Evolutionary conservation across 371 early-diverging fungal genomes (phyloP).

Genomic region (Mucor racemosus): DNA sequence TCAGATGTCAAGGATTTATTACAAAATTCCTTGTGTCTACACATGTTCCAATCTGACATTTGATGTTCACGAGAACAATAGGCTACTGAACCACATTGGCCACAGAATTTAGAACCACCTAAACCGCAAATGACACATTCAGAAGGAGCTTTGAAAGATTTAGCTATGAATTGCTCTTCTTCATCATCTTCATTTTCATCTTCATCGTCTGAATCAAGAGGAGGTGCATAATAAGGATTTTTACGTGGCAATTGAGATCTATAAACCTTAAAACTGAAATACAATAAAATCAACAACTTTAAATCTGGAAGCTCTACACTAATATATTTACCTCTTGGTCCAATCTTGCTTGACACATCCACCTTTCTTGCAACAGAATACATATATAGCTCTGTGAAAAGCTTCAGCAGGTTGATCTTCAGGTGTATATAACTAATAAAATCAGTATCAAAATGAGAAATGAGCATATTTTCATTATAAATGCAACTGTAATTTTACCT

Average conservation of each 20-base stretch:
- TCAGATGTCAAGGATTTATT: conserved; percentile 28
- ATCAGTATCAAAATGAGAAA: background rate
- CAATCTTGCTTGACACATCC: conserved; percentile 73
- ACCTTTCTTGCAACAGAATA: conserved; percentile 90
- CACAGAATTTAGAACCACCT: conserved; percentile 79
- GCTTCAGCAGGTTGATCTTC: conserved; percentile 89
- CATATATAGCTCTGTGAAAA: conserved; percentile 87
- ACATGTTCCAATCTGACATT: conserved; percentile 79
- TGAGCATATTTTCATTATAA: background rate
- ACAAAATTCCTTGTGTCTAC: conserved; percentile 77
- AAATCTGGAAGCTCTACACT: no score
- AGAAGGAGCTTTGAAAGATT: conserved; percentile 41
- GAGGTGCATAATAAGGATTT: conserved; percentile 72
- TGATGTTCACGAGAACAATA: conserved; percentile 93
- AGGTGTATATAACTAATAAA: conserved; percentile 84
- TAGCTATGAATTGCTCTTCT: conserved; percentile 31
- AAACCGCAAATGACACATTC: conserved; percentile 74
- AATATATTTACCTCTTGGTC: conserved; percentile 56
- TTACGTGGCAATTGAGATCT: conserved; percentile 86
- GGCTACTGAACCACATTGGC: conserved; percentile 67
- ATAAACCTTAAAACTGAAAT: conserved; percentile 81
- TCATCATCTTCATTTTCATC: conserved; percentile 40
- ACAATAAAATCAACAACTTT: background rate
- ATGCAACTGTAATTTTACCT: conserved; percentile 55
- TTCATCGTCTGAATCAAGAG: conserved; percentile 38